Base-by-base conservation (phyloP, 2,329 filamentous ascomycete genomes). In the Drechslerella coelobrocha region DNA sequence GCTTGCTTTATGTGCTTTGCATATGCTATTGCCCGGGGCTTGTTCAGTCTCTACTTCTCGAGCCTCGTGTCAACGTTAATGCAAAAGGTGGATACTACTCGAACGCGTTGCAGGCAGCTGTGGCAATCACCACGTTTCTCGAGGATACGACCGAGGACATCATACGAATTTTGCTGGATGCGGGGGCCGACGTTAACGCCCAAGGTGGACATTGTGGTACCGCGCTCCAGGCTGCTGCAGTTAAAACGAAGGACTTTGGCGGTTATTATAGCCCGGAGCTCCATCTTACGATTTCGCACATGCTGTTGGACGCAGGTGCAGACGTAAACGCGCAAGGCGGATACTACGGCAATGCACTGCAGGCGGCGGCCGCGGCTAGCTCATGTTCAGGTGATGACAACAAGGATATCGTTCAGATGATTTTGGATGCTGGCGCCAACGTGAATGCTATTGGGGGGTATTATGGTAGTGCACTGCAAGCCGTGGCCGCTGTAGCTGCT, bases 1-100 rank as follows among this genome's bases (percentile, higher is more conserved):
- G 19, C 12, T 26, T 63, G 23, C 29, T 63, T 5, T 50, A 41
- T 17, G 27, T 50, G 19, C 29, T 47, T 1, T 34, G 10, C 1
- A 9, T 43, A 2, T 3, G 29, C 7, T 4, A 34, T 10, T 31
- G 24, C n/a, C 9, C 7, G 17, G n/a, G 31, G 6, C 45, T 66
- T 47, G 31, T 66, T 14, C 3, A 50, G 23, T 19, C 14, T 19
- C 53, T 65, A 4, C 26, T 65, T n/a, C 19, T 45, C n/a, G 47
- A 43, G 26, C 10, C 24, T 1, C 12, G 26, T 14, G 34, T 48
- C 50, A 26, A 50, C 5, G 43, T 51, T 21, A 50, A 51, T 39
- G 24, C 54, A 2, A 19, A 48, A 12, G 27, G 41, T 26, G 55
- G 43, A 1, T 12, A n/a, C 6, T 47, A 27, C 29, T 10, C 4